Percentiles rank a stretch among this genome's conserved stretches.
Evolutionary conservation across 306 rosid genomes (phyloP).

Genomic region (Rosa persica): DNA sequence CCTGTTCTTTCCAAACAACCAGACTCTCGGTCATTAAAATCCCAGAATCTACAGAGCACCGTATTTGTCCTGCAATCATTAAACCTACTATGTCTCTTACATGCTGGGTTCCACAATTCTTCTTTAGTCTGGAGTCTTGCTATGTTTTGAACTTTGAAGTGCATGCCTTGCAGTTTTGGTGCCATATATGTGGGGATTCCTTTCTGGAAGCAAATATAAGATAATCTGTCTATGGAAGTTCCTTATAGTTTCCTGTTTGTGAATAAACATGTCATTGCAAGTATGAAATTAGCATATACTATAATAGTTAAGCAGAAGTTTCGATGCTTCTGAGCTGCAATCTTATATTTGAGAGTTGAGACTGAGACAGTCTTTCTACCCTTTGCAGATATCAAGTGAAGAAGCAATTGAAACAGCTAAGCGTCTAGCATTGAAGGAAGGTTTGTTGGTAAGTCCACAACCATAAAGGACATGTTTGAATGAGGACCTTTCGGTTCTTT

Average conservation of each 20-base stretch:
- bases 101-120: neutral
- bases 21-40: neutral
- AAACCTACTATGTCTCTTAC: neutral
- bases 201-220: neutral
- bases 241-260: neutral
- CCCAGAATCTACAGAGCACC: neutral
- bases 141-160: neutral
- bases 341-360: neutral
- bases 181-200: neutral
- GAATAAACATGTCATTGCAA: neutral
- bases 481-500: neutral
- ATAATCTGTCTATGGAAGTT: neutral
- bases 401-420: conserved; percentile 88
- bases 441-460: conserved; percentile 59
- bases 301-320: neutral
- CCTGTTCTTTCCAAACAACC: neutral
- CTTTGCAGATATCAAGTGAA: conserved; percentile 77
- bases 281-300: neutral
- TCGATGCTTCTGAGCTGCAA: conserved; percentile 1
- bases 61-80: neutral
- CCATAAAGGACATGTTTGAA: conserved; percentile 17
- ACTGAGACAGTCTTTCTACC: conserved; percentile 7
- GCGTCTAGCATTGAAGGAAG: conserved; percentile 83
- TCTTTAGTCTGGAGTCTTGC: neutral
- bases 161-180: neutral